Percentiles rank a stretch among this genome's conserved stretches.
phyloP scores from a whole-genome alignment of 495 filamentous ascomycete genomes.

The Podospora pseudoanserina region DNA sequence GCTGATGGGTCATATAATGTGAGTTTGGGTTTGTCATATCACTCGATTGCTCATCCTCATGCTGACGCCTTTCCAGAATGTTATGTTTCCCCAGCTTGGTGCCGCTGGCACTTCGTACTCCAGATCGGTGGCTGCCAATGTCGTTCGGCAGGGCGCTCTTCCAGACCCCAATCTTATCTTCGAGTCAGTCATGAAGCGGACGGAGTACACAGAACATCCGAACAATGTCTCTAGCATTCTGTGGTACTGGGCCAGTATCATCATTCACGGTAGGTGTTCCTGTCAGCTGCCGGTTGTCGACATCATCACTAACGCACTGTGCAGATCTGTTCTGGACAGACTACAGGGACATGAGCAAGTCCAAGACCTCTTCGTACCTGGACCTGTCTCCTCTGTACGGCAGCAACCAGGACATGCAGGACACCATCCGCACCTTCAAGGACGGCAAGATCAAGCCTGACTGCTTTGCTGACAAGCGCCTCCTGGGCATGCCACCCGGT shows the following conservation, averaged over 20 bases:
- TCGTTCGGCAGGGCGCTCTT: conserved; percentile 57
- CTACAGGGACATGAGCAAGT: conserved; percentile 48
- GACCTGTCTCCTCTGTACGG: conserved; percentile 86
- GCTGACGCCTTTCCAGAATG: conserved; percentile 33
- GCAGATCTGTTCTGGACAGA: conserved; percentile 42
- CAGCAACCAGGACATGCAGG: conserved; percentile 71
- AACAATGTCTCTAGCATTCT: conserved; percentile 83
- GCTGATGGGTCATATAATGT: conserved; percentile 67
- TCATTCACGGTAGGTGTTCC: conserved; percentile 62
- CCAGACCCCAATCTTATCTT: conserved; percentile 78
- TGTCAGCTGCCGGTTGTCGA: background rate
- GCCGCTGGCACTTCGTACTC: conserved; percentile 60
- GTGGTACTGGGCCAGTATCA: conserved; percentile 85
- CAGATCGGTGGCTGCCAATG: conserved; percentile 62
- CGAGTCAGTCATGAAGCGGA: conserved; percentile 58
- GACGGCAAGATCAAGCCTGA: conserved; percentile 84
- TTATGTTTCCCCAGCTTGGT: conserved; percentile 43
- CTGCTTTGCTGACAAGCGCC: conserved; percentile 69
- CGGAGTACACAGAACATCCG: conserved; percentile 44
- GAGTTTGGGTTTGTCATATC: background rate
- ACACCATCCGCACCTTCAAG: conserved; percentile 70
- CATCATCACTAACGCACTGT: background rate
- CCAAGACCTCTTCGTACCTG: conserved; percentile 77
- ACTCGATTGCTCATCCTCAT: background rate
- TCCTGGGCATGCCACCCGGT: conserved; percentile 80